Percentiles rank a stretch among this genome's conserved stretches.
Evolutionary conservation across 2,329 filamentous ascomycete genomes (phyloP).

Genomic region (Leptographium procerum): DNA sequence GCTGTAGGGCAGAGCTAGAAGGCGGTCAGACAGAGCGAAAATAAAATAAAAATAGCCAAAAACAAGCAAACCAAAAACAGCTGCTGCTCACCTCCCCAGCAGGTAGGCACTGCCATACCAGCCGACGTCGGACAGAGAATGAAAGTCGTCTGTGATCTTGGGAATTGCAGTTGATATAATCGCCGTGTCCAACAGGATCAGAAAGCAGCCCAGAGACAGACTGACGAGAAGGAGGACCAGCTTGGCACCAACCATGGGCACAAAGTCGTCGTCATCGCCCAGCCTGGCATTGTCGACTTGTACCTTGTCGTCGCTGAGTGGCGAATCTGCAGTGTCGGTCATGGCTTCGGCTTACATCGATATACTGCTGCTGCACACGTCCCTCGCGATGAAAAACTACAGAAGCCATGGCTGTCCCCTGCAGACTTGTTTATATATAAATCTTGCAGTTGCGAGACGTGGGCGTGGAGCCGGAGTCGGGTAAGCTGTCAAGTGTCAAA

Average conservation of each 20-base stretch:
- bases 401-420: not conserved
- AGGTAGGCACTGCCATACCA: slow-evolving; percentile 14
- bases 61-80: not conserved
- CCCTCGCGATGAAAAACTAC: too few species aligned
- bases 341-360: not conserved
- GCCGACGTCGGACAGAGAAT: slow-evolving; percentile 10
- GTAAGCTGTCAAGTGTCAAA: not conserved
- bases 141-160: slow-evolving; percentile 13
- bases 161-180: slow-evolving; percentile 14
- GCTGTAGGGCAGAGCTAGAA: slow-evolving; percentile 34
- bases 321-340: slow-evolving; percentile 15
- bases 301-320: not conserved
- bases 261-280: not conserved
- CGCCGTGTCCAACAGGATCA: slow-evolving; percentile 13
- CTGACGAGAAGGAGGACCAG: not conserved
- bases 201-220: slow-evolving; percentile 10
- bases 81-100: slow-evolving; percentile 7
- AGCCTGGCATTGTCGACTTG: not conserved
- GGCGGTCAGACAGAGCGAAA: not conserved
- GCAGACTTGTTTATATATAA: not conserved
- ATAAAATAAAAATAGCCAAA: not conserved
- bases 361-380: not conserved
- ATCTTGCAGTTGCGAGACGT: too few species aligned
- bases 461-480: not conserved
- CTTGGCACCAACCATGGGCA: not conserved